Base-by-base conservation (phyloP, 2,329 filamentous ascomycete species). In the Aspergillus terreus region DNA sequence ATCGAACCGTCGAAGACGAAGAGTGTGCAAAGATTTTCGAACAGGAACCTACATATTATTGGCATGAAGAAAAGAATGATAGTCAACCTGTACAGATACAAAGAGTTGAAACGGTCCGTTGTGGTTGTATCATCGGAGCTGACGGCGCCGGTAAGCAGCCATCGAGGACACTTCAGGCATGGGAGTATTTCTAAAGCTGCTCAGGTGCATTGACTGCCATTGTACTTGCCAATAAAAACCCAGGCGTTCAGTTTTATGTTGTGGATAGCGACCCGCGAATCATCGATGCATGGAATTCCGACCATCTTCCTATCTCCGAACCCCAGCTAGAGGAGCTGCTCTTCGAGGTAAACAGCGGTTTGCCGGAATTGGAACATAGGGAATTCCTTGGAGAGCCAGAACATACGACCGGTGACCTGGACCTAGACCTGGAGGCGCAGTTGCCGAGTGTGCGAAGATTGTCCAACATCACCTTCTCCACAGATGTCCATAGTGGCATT, bases 201-300 rank as follows among this genome's bases (percentile, higher is more conserved):
- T 6, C 9, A 61, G 59, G 60, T 17, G 62, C 58, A 2, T 49
- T 62, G 21, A 61, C 62, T 1, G 64, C 55, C 6, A 51, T 63
- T 4, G 51, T 65, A 2, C 56, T 67, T 12, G 64, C 64, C 2
- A 55, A 56, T 3, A 57, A 60, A n/a, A 66, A 65, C 30, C 62
- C 63, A 1, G 53, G 58, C 3, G 54, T 67, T 4, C 57, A 59
- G 42, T 63, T 67, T 40, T 58, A 53, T n/a, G 56, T 67, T 1
- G 62, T 62, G 11, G 64, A 66, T 44, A 51, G 52, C 4, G 58
- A 67, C 43, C 50, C 55, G 17, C 49, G 53, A 7, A 53, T 59
- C 10, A 64, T 66, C 32, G 45, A 52, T 4, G 52, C 58, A 12
- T 67, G 64, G 64, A 65, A 65, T 40, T 66, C 64, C 0, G 54